Evolutionary conservation across 106 monocot species (phyloP).

Genomic region (Dendrobium nobile): DNA sequence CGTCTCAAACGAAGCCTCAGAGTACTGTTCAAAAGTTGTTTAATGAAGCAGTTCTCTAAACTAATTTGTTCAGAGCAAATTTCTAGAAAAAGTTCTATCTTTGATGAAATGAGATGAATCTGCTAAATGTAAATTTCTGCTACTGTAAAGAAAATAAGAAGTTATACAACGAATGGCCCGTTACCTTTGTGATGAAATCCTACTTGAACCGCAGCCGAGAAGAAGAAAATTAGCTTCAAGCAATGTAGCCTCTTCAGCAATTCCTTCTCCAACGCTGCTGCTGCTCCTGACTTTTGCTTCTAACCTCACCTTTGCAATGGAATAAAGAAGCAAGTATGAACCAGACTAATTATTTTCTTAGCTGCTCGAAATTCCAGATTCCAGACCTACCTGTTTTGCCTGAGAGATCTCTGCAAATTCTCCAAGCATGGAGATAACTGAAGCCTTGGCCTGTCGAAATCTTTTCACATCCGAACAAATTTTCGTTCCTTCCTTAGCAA

Average conservation of each 20-base stretch:
- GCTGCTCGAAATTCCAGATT: too few species aligned
- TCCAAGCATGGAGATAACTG: conserved; percentile 52
- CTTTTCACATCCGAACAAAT: conserved; percentile 13
- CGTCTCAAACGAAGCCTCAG: too few species aligned
- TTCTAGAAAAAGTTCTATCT: too few species aligned
- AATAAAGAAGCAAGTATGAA: not conserved
- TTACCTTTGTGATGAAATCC: conserved; percentile 31
- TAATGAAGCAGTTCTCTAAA: too few species aligned
- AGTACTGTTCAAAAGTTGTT: too few species aligned
- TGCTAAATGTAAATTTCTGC: too few species aligned
- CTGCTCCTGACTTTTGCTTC: conserved; percentile 40
- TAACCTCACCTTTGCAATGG: conserved; percentile 28
- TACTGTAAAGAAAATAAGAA: too few species aligned
- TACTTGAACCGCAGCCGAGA: conserved; percentile 26
- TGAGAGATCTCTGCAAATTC: conserved; percentile 35
- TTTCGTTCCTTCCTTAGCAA: conserved; percentile 27
- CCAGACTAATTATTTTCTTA: too few species aligned
- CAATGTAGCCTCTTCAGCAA: conserved; percentile 35
- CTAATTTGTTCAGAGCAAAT: too few species aligned
- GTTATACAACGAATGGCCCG: not conserved
- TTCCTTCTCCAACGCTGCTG: conserved; percentile 38
- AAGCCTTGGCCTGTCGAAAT: conserved; percentile 37
- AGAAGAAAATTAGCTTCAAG: conserved; percentile 39
- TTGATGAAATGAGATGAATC: too few species aligned
- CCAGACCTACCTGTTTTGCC: conserved; percentile 32